Percentiles rank a stretch among this genome's conserved stretches.
phyloP scores from a whole-genome alignment of 305 asterid genomes.

The Solanum hybrid region DNA sequence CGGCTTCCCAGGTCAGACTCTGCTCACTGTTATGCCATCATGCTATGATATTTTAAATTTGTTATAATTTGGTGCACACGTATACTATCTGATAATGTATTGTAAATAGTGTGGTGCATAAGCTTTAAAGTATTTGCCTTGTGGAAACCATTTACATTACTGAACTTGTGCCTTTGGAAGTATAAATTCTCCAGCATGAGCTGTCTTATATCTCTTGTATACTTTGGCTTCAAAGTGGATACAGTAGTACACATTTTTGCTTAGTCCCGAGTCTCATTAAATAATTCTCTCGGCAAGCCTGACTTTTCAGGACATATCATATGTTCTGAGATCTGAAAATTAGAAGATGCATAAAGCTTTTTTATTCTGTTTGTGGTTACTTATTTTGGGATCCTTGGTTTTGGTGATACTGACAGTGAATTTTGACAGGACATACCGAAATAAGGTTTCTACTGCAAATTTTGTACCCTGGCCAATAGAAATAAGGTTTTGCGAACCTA shows the following conservation, averaged over 20 bases:
- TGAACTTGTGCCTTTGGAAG: not conserved
- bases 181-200: not conserved
- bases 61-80: not conserved
- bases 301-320: not conserved
- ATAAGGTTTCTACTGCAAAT: conserved; percentile 65
- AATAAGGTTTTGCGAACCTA: conserved; percentile 76
- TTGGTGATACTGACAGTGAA: not conserved
- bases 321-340: not conserved
- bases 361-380: not conserved
- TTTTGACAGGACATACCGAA: conserved; percentile 72
- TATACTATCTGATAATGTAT: not conserved
- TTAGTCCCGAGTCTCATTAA: not conserved
- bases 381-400: not conserved
- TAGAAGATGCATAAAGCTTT: not conserved
- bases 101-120: not conserved
- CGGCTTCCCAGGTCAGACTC: conserved; percentile 77
- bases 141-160: not conserved
- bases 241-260: not conserved
- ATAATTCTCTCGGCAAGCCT: not conserved
- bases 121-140: not conserved
- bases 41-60: not conserved
- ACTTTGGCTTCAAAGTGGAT: not conserved
- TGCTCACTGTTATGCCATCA: not conserved
- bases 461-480: conserved; percentile 94
- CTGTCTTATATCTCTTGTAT: not conserved